A percentile compares a stretch with the other conserved stretches of the same genome.
Evolutionary conservation across 2,329 filamentous ascomycete genomes (phyloP).

Genomic region (Colletotrichum australisinense): DNA sequence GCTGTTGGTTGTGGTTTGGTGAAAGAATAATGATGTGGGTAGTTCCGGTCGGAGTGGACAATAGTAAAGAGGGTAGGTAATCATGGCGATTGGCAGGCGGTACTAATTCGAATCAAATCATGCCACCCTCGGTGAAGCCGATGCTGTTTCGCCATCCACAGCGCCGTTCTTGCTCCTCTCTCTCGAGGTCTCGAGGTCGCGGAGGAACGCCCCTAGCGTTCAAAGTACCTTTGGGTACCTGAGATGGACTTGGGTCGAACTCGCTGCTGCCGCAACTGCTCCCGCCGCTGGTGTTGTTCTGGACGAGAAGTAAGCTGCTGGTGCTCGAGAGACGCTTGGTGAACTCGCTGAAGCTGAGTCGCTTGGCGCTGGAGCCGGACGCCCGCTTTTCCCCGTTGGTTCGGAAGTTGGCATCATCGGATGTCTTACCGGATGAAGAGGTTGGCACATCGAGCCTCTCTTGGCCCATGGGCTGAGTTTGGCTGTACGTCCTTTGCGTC

Average conservation of each 20-base stretch:
- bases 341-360: slow-evolving; percentile 71
- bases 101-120: slow-evolving; percentile 54
- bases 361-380: slow-evolving; percentile 66
- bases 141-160: slow-evolving; percentile 70
- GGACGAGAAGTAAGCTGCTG: slow-evolving; percentile 68
- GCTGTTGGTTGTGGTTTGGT: not conserved
- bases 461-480: slow-evolving; percentile 54
- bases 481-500: slow-evolving; percentile 59
- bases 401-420: slow-evolving; percentile 48
- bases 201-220: slow-evolving; percentile 45
- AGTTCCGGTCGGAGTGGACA: not conserved
- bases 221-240: slow-evolving; percentile 45
- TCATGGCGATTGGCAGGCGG: not conserved
- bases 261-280: slow-evolving; percentile 63
- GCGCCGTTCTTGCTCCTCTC: slow-evolving; percentile 53
- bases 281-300: slow-evolving; percentile 63
- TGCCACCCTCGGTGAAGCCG: slow-evolving; percentile 65
- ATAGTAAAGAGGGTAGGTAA: not conserved
- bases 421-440: slow-evolving; percentile 41
- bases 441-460: slow-evolving; percentile 38
- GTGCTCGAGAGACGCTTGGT: slow-evolving; percentile 70
- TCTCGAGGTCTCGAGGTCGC: slow-evolving; percentile 47
- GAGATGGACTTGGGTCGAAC: slow-evolving; percentile 51
- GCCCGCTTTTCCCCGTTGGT: slow-evolving; percentile 58
- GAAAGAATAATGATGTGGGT: not conserved